Base-by-base conservation (phyloP, 306 rosid genomes). In the Senna tora region DNA sequence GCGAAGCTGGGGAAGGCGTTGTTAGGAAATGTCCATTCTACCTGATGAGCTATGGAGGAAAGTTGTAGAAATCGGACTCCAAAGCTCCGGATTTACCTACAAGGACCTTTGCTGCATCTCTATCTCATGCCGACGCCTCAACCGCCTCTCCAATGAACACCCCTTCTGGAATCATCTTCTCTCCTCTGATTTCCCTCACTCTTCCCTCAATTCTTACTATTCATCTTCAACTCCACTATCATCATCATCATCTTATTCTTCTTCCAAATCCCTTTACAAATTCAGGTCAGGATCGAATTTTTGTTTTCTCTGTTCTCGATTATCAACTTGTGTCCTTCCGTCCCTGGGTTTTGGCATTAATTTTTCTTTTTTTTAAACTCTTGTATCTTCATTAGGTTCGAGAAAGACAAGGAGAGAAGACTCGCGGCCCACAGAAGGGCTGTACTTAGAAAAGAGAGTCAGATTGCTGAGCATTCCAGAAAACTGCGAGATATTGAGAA, bases 1-100 rank as follows among this genome's bases (percentile, higher is more conserved):
- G 19, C 25, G 22, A 20, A 62, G 68, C 32, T 13, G 52, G 21
- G 20, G 20, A 21, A 22, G 20, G 2, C 3, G 38, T 42, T 42
- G 11, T 6, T 72, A 32, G 46, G 55, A 63, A 58, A 69, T 74
- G 86, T 76, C 87, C 0, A 59, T 38, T 11, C 79, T 92, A 15
- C 98, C 96, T 0, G 87, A 83, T 22, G 96, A 92, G 80, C 84
- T 92, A 0, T 89, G 98, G 94, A 71, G 85, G 49, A 82, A 78
- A 77, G 75, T 92, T 51, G 69, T 92, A 1, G 88, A 89, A 78
- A 66, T 86, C 43, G 98, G 97, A 19, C 65, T 87, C 16, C 67
- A 16, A 62, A 73, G 5, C 15, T 0, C 71, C 32, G 79, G 56
- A 20, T 72, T 86, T 2, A 78, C 64, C 67, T 85, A 70, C 79